These are phyloP conservation scores for Candida hungchunana DNA, from an alignment of 805 yeast genomes.

Conservation along the genomic window DNA sequence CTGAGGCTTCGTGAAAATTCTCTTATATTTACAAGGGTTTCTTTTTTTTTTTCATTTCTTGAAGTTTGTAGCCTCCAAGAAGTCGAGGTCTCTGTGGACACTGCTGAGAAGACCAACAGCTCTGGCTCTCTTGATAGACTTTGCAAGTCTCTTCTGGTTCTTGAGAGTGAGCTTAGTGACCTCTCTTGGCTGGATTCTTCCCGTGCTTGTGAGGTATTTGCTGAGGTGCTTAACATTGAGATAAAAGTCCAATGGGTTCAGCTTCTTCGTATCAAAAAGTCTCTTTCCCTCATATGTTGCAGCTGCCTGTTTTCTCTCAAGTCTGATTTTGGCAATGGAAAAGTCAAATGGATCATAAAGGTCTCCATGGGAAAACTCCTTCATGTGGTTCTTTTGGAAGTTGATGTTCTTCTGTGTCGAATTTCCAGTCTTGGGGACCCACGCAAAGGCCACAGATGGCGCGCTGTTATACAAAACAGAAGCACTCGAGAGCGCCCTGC, in stretches of 20 bases:
- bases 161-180: constrained; percentile 61
- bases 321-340: constrained; percentile 51
- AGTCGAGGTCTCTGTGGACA: constrained; percentile 55
- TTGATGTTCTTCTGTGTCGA: too few relatives aligned
- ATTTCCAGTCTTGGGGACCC: too few relatives aligned
- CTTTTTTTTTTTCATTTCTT: too few relatives aligned
- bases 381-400: constrained; percentile 30
- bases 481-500: too few relatives aligned
- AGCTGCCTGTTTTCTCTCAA: constrained; percentile 37
- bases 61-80: constrained; percentile 12
- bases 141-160: constrained; percentile 68
- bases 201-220: constrained; percentile 61
- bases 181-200: constrained; percentile 70
- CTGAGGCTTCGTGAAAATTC: constrained; percentile 1
- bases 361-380: constrained; percentile 45
- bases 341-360: constrained; percentile 84
- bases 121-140: constrained; percentile 77
- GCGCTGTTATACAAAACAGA: too few relatives aligned
- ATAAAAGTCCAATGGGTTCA: constrained; percentile 68
- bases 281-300: constrained; percentile 22
- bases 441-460: too few relatives aligned
- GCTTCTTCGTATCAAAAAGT: constrained; percentile 41
- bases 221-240: constrained; percentile 68
- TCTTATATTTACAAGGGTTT: constrained; percentile 8
- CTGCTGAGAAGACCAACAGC: constrained; percentile 75